Conservation (phyloP, 2,329 filamentous ascomycete species). For the Colletotrichum zoysiae region DNA sequence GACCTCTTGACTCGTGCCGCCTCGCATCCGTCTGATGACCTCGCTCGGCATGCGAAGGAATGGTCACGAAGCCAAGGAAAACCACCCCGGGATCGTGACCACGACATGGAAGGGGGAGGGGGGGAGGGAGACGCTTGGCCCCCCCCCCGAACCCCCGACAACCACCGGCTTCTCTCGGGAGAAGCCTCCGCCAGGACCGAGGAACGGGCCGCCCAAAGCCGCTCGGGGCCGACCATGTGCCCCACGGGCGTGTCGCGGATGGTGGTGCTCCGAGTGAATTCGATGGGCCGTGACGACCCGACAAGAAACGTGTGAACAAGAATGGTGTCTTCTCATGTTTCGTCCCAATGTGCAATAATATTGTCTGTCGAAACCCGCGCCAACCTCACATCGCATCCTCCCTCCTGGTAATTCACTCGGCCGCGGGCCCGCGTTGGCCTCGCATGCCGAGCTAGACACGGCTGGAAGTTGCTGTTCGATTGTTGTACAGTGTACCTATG, state of each 20-base stretch:
- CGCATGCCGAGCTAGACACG: background rate
- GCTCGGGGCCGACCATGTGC: too few relatives aligned
- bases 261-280: background rate
- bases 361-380: background rate
- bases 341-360: too few relatives aligned
- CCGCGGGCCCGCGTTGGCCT: background rate
- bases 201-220: background rate
- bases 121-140: too few relatives aligned
- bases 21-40: constrained; percentile 17
- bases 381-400: background rate
- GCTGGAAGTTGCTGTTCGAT: background rate
- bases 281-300: background rate
- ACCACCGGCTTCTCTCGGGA: constrained; percentile 7
- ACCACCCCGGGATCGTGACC: background rate
- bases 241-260: background rate
- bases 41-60: background rate
- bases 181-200: too few relatives aligned
- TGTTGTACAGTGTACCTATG: constrained; percentile 16
- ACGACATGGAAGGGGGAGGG: background rate
- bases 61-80: background rate
- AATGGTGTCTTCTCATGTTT: too few relatives aligned
- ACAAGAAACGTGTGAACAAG: too few relatives aligned
- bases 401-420: background rate
- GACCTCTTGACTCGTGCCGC: constrained; percentile 22
- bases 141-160: background rate